Percentiles rank a stretch among this genome's conserved stretches.
These are phyloP conservation scores for Asclepias syriaca DNA, from an alignment of 257 asterid genomes.

Conservation along the genomic window DNA sequence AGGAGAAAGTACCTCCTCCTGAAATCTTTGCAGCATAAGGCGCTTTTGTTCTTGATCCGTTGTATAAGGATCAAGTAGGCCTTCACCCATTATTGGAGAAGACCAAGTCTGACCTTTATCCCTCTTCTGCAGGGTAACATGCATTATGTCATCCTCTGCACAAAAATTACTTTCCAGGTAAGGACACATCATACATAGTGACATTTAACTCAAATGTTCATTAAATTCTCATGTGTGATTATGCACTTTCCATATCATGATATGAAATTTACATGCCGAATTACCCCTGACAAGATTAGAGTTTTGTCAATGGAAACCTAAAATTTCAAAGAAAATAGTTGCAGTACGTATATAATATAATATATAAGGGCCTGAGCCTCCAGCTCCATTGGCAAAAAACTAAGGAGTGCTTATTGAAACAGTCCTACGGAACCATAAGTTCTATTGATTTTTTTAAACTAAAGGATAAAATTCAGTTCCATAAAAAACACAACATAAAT, in stretches of 20 bases:
- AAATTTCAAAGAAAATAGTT: no score
- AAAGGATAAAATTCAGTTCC: background rate
- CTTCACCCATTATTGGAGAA: constrained; percentile 81
- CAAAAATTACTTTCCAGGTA: background rate
- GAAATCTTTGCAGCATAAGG: constrained; percentile 96
- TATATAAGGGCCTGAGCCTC: no score
- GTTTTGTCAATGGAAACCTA: background rate
- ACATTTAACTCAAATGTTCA: background rate
- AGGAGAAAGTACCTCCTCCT: constrained; percentile 65
- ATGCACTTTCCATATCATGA: background rate
- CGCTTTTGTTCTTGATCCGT: constrained; percentile 91
- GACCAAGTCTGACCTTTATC: constrained; percentile 94
- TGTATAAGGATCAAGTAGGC: constrained; percentile 77
- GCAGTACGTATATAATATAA: no score
- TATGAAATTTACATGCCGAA: background rate
- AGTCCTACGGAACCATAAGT: background rate
- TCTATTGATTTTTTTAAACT: no score
- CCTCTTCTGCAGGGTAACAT: constrained; percentile 91
- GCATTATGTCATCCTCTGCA: constrained; percentile 90
- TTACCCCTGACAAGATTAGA: background rate
- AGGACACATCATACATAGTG: background rate
- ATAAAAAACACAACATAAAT: background rate
- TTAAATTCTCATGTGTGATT: background rate
- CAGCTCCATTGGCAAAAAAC: background rate
- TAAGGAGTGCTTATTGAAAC: background rate